Conservation (phyloP, 768 basidiomycete genomes). For the Tricholoma terreum region DNA sequence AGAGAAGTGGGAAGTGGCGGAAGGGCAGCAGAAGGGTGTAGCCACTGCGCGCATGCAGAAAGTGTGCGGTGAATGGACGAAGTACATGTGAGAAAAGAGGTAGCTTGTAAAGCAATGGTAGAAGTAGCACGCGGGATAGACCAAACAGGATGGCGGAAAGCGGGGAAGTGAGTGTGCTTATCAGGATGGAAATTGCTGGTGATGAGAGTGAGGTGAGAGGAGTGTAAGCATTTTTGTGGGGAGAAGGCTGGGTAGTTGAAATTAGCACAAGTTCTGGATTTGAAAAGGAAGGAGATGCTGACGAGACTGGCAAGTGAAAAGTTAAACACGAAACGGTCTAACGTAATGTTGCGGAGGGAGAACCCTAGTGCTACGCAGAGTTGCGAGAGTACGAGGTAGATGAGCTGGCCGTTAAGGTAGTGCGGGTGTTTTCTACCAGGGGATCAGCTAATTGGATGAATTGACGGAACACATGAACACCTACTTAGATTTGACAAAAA, state of each 20-base stretch:
- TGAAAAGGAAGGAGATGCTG: background rate
- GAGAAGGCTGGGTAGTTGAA: background rate
- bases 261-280: constrained; percentile 15
- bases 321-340: constrained; percentile 52
- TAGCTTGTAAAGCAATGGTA: constrained; percentile 50
- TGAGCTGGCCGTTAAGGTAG: constrained; percentile 65
- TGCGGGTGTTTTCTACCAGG: constrained; percentile 59
- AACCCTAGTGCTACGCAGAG: constrained; percentile 43
- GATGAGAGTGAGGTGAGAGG: constrained; percentile 21
- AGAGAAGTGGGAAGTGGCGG: constrained; percentile 41
- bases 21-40: constrained; percentile 54
- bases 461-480: constrained; percentile 12
- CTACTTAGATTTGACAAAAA: constrained; percentile 71
- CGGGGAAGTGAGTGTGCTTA: constrained; percentile 36
- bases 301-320: constrained; percentile 31
- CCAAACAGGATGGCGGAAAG: constrained; percentile 46
- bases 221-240: constrained; percentile 10
- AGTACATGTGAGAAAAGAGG: constrained; percentile 50
- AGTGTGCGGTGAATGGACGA: constrained; percentile 64
- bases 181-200: constrained; percentile 38
- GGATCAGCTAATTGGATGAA: background rate
- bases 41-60: constrained; percentile 43
- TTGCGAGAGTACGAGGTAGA: constrained; percentile 60
- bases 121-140: constrained; percentile 39
- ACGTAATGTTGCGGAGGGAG: constrained; percentile 55